Evolutionary conservation across 83 land plant genomes (phyloP).

Genomic region (Thuja plicata): DNA sequence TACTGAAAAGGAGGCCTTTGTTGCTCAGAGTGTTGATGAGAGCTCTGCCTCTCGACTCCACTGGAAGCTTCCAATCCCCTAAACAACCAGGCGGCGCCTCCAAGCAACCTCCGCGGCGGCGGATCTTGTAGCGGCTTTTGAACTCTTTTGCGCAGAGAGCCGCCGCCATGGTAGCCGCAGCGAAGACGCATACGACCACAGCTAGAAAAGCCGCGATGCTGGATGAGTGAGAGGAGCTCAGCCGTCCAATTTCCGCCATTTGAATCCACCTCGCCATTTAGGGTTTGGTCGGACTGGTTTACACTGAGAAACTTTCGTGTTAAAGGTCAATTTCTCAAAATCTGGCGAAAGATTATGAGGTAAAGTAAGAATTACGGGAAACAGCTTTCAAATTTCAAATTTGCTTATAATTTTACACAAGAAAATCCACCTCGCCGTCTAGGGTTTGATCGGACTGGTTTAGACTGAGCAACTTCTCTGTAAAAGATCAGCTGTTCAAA

Average conservation of each 20-base stretch:
- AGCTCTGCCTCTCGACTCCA: not conserved
- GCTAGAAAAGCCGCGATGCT: not conserved
- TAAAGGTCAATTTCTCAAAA: no score
- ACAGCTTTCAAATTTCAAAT: no score
- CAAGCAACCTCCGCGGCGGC: not conserved
- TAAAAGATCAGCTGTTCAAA: no score
- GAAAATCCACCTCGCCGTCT: not conserved
- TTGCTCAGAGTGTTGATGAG: not conserved
- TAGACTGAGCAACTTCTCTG: no score
- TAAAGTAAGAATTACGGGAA: no score
- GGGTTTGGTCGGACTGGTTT: no score
- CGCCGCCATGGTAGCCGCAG: not conserved
- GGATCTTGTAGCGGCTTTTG: not conserved
- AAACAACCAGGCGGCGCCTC: not conserved
- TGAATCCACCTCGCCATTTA: not conserved
- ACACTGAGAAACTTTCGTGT: no score
- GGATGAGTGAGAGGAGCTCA: not conserved
- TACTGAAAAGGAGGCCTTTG: not conserved
- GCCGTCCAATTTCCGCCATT: not conserved
- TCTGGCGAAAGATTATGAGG: no score
- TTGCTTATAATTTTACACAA: no score
- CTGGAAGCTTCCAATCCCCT: not conserved
- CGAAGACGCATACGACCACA: not conserved
- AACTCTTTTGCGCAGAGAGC: not conserved
- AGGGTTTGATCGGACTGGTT: no score